Base-by-base conservation (phyloP, 2,329 filamentous ascomycete species). In the Huntiella moniliformis region DNA sequence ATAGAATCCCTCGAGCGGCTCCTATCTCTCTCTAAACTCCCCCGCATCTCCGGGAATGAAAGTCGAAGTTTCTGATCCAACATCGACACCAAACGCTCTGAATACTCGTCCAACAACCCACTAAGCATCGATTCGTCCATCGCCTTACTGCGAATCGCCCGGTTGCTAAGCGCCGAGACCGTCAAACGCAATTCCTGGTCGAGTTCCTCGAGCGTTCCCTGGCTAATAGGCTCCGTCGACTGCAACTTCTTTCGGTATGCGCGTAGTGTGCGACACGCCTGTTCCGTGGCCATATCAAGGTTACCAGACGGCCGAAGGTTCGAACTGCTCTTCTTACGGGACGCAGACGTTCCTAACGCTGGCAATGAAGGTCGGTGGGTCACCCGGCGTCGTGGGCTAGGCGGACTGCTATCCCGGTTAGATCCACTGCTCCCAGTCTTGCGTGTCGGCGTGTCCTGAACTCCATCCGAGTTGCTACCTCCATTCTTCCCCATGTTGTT, bases 51-150 rank as follows among this genome's bases (percentile, higher is more conserved):
- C 32, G 61, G 56, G 54, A 58, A 62, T 7, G 56, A 66, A 32
- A 76, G 59, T 40, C 68, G 63, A 43, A 85, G 67, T 57, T 80
- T 82, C 58, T 84, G 77, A 52, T 86, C 80, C 38, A 87, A 66
- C 59, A 85, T 67, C 39, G 67, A 73, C 4, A 84, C 74, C 41
- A 87, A 63, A 50, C 76, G 69, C 55, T 84, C 79, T 2, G 79
- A 82, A 55, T 85, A 85, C 60, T 83, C 74, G 53, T 85, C 82
- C 5, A 87, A 63, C 38, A 86, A 61, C 42, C 76, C 77, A 36
- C 67, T 72, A 32, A 81, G 61, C 42, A 73, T 64, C 13, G 67
- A 69, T 54, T 77, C 74, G 51, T 68, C 73, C 57, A 76, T 65
- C 1, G 65, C 61, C 56, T 67, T 63, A 57, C 65, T 71, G 51